These are phyloP conservation scores for Leishmania lainsoni DNA, from an alignment of 208 protist genomes.

Conservation along the genomic window DNA sequence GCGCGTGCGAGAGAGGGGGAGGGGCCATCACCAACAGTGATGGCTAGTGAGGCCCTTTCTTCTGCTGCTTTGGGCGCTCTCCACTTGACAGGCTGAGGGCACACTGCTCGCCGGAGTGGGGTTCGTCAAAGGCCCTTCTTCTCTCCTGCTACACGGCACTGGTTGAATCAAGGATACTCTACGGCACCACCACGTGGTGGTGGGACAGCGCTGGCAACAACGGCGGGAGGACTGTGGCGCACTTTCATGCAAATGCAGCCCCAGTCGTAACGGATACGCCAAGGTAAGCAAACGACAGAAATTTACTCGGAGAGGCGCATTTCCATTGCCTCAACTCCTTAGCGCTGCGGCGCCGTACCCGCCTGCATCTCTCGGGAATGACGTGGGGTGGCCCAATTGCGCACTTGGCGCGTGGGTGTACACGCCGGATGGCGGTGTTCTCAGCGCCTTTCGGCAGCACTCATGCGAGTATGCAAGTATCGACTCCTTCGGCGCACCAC, in stretches of 20 bases:
- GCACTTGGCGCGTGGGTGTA: not conserved
- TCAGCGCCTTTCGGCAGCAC: not conserved
- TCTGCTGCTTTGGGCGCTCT: too few species aligned
- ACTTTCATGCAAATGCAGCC: not conserved
- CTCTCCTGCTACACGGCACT: not conserved
- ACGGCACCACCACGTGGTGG: not conserved
- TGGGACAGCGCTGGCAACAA: not conserved
- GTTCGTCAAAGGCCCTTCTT: not conserved
- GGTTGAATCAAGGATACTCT: not conserved
- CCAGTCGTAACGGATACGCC: not conserved
- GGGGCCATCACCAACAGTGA: not conserved
- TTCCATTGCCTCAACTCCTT: not conserved
- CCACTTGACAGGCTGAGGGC: not conserved
- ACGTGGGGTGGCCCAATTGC: not conserved
- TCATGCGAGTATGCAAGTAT: not conserved
- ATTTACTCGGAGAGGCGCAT: not conserved
- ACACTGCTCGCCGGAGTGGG: not conserved
- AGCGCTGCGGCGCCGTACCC: not conserved
- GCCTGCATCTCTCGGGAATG: not conserved
- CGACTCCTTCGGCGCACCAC: not conserved
- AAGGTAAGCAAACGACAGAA: not conserved
- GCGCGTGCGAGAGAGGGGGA: not conserved
- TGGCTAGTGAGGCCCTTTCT: not conserved
- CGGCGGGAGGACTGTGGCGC: not conserved
- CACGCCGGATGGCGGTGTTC: not conserved